Conservation (phyloP, 352 stramenopile genomes). For the Globisporangium cystogenes region DNA sequence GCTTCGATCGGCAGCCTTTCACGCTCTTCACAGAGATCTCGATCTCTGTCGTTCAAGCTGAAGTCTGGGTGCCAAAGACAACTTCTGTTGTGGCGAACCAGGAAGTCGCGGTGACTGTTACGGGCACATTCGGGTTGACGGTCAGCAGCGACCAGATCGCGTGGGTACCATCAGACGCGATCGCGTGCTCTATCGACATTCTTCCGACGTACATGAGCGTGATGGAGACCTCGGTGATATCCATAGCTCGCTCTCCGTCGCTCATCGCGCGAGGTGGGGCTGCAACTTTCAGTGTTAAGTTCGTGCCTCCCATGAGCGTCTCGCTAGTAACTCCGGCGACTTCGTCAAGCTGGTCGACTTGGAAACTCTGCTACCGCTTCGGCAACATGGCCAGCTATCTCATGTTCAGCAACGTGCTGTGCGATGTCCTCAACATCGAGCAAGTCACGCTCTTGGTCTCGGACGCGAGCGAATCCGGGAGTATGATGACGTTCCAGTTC, state of each 20-base stretch:
- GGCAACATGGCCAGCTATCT: conserved; percentile 38
- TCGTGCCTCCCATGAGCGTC: conserved; percentile 20
- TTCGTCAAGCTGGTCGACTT: conserved; percentile 26
- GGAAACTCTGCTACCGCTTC: conserved; percentile 74
- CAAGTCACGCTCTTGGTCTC: conserved; percentile 27
- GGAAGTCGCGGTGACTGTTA: conserved; percentile 22
- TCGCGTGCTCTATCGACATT: conserved; percentile 25
- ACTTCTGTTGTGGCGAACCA: conserved; percentile 53
- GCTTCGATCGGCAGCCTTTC: conserved; percentile 57
- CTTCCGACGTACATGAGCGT: conserved; percentile 25
- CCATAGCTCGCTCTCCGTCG: conserved; percentile 20
- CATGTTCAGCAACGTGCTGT: conserved; percentile 63
- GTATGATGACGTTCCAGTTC: conserved; percentile 53
- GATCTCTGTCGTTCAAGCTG: conserved; percentile 28
- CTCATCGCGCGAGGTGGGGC: conserved; percentile 28
- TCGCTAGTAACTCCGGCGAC: conserved; percentile 1
- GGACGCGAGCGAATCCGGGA: conserved; percentile 24
- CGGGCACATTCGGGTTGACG: conserved; percentile 57
- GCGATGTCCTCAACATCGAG: conserved; percentile 48
- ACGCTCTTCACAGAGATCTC: conserved; percentile 30
- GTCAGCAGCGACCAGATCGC: conserved; percentile 49
- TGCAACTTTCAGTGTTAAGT: conserved; percentile 29
- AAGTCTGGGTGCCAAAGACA: conserved; percentile 45
- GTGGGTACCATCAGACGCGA: conserved; percentile 46
- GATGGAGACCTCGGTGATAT: conserved; percentile 34